phyloP scores from a whole-genome alignment of 1,284 basidiomycete genomes.

The Trametes hirsuta region DNA sequence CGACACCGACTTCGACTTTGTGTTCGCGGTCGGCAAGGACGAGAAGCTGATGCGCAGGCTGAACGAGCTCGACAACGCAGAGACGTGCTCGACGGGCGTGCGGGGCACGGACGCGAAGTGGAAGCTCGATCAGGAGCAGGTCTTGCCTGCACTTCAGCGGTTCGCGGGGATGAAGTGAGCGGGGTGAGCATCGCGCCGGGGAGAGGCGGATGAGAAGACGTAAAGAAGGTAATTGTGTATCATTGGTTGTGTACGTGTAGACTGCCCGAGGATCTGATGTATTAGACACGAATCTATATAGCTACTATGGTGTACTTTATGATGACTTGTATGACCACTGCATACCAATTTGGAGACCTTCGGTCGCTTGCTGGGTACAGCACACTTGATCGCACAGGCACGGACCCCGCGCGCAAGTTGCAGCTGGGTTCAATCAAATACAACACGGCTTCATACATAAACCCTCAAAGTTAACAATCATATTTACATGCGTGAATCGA shows the following conservation, averaged over 20 bases:
- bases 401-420: too few species aligned
- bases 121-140: constrained; percentile 55
- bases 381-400: too few species aligned
- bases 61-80: constrained; percentile 71
- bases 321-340: too few species aligned
- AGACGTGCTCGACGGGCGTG: constrained; percentile 70
- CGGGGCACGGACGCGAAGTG: constrained; percentile 79
- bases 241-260: too few species aligned
- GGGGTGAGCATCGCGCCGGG: not conserved
- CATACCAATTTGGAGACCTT: too few species aligned
- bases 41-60: constrained; percentile 74
- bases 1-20: constrained; percentile 56
- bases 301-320: too few species aligned
- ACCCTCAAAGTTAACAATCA: not conserved
- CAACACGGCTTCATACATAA: not conserved
- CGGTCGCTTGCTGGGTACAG: too few species aligned
- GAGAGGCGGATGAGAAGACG: not conserved
- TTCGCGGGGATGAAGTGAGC: constrained; percentile 39
- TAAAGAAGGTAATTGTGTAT: too few species aligned
- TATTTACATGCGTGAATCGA: not conserved
- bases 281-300: too few species aligned
- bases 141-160: constrained; percentile 41
- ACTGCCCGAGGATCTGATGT: too few species aligned
- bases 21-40: constrained; percentile 71
- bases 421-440: not conserved